Evolutionary conservation across 139 green algal genomes (phyloP).

Genomic region (Pedinophyceae sp.): DNA sequence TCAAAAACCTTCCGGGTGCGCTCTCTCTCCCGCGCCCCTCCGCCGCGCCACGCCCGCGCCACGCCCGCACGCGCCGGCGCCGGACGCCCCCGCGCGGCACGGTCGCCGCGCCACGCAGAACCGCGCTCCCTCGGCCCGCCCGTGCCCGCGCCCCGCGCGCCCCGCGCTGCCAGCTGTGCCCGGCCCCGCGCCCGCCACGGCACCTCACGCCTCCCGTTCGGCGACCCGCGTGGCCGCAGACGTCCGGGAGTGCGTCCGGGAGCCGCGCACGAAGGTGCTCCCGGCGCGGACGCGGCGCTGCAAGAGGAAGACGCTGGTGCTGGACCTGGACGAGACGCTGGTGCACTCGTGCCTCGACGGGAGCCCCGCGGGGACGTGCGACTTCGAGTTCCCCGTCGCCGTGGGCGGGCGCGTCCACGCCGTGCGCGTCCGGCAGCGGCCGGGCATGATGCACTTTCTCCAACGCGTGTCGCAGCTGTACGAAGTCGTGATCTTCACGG

Average conservation of each 20-base stretch:
- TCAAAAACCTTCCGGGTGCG: slow-evolving; percentile 37
- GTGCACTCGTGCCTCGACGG: slow-evolving; percentile 25
- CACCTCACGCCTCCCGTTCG: too few species aligned
- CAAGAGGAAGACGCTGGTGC: slow-evolving; percentile 22
- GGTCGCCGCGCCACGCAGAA: background rate
- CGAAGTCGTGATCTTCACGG: slow-evolving; percentile 76
- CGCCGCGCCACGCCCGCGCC: too few species aligned
- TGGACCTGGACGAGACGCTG: slow-evolving; percentile 42
- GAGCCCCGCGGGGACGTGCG: slow-evolving; percentile 4
- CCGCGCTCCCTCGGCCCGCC: too few species aligned
- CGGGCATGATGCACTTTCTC: slow-evolving; percentile 53
- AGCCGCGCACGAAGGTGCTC: slow-evolving; percentile 9
- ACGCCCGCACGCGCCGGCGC: too few species aligned
- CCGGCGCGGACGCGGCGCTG: slow-evolving; percentile 11
- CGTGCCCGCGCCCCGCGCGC: too few species aligned
- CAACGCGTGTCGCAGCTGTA: slow-evolving; percentile 41
- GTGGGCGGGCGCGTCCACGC: slow-evolving; percentile 42
- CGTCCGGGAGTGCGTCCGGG: too few species aligned
- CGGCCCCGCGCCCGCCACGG: too few species aligned
- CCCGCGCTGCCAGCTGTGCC: too few species aligned
- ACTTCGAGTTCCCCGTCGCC: slow-evolving; percentile 60
- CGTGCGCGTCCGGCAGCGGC: slow-evolving; percentile 46
- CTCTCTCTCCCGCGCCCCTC: background rate
- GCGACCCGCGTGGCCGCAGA: too few species aligned
- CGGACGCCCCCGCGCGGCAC: too few species aligned